A percentile compares a stretch with the other conserved stretches of the same genome.
These are phyloP conservation scores for Myochromella boudieri DNA, from an alignment of 768 basidiomycete species.

Conservation along the genomic window DNA sequence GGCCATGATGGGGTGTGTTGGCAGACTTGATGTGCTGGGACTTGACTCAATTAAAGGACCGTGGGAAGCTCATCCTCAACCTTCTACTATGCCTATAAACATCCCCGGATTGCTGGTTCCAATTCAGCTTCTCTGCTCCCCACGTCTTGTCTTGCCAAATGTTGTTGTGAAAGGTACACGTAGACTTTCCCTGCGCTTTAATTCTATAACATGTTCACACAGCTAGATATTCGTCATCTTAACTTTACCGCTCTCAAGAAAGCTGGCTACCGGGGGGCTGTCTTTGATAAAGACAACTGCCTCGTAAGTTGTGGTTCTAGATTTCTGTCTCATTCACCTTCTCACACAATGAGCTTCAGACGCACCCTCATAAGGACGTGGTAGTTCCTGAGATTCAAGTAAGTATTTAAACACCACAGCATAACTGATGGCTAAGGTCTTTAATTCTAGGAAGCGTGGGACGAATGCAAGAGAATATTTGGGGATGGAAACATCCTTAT, in stretches of 20 bases:
- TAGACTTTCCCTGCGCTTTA: neutral
- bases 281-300: conserved; percentile 99
- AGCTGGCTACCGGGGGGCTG: conserved; percentile 83
- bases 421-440: neutral
- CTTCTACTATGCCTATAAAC: conserved; percentile 64
- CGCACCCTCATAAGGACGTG: conserved; percentile 72
- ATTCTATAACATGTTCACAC: conserved; percentile 24
- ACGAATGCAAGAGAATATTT: conserved; percentile 67
- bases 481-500: conserved; percentile 80
- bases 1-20: conserved; percentile 23
- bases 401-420: conserved; percentile 16
- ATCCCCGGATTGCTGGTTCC: conserved; percentile 68
- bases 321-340: neutral
- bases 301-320: conserved; percentile 53
- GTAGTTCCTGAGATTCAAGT: conserved; percentile 80
- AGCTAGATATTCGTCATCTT: conserved; percentile 84
- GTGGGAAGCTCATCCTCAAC: conserved; percentile 18
- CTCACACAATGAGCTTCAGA: conserved; percentile 47
- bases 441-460: conserved; percentile 67
- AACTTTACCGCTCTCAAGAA: conserved; percentile 71
- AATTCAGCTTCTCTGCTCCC: conserved; percentile 67
- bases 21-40: neutral
- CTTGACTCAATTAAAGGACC: conserved; percentile 6
- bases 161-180: conserved; percentile 68
- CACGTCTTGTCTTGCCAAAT: conserved; percentile 67